These are phyloP conservation scores for Amanita jacksonii DNA, from an alignment of 768 basidiomycete genomes.

Conservation along the genomic window DNA sequence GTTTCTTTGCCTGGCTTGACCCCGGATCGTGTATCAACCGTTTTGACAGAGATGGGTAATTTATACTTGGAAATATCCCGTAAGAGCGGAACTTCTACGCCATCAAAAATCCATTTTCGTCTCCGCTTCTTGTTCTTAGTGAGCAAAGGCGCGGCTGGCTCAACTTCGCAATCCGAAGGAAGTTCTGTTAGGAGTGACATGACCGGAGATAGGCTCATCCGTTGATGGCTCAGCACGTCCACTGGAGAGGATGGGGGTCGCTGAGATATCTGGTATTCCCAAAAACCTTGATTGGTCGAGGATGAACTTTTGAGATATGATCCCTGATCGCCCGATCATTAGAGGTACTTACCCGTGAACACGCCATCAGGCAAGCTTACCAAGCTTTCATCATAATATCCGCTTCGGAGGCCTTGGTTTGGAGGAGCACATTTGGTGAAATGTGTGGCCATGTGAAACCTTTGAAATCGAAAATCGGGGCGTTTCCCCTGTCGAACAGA, in stretches of 20 bases:
- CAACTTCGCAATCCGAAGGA: not conserved
- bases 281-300: too few species aligned
- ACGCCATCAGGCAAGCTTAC: not conserved
- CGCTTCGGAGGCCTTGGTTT: not conserved
- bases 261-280: too few species aligned
- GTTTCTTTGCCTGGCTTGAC: too few species aligned
- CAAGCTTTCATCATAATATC: constrained; percentile 8
- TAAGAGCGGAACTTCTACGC: not conserved
- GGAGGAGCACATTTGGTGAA: constrained; percentile 1
- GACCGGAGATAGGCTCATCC: not conserved
- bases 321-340: too few species aligned
- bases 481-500: not conserved
- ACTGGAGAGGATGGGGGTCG: not conserved
- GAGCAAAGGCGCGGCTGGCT: not conserved
- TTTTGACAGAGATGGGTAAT: not conserved
- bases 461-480: constrained; percentile 4
- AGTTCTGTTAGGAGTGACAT: not conserved
- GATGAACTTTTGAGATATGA: too few species aligned
- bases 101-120: not conserved
- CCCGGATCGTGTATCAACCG: too few species aligned
- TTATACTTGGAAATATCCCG: not conserved
- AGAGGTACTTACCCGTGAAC: not conserved
- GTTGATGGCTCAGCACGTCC: not conserved
- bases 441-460: not conserved
- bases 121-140: not conserved